Evolutionary conservation across 2,329 filamentous ascomycete genomes (phyloP), one percentile per base, ranked within the genome.

Genomic region (Penicillium sp.): DNA sequence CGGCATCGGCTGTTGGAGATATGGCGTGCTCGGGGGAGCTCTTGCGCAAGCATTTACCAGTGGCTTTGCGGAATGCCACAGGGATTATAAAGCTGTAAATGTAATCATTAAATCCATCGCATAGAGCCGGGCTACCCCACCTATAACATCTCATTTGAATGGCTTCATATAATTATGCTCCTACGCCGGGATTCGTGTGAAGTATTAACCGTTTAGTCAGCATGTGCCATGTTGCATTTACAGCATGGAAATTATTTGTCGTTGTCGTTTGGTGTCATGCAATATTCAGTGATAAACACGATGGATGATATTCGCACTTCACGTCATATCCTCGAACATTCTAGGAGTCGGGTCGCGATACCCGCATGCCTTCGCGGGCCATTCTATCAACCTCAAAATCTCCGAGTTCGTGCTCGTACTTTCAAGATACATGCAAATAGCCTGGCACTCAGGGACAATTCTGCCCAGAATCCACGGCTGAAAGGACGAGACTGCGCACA

Each of bases 361-460:
- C 8, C 71, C 70, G 61, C 70, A 71, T 18, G 58, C 56, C 23
- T 63, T 52, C 0, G 71, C 69, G 3, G 71, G 72, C 61, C 70
- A 71, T 52, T 67, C 66, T 40, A 74, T 48, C 52, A 71, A 51
- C 16, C 59, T 58, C 43, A 70, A 51, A 18, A 72, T 62, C 11
- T 62, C 59, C 18, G 65, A 62, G 5, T 58, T 26, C 55, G 71
- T 67, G 18, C 60, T 58, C 33, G 62, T 67, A 21, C 63, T 54
- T 52, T 72, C 71, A 5, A 74, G 52, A 52, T 64, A 68, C 68
- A 71, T 72, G 54, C 70, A 73, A 14, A 74, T 69, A 30, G 71
- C 72, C 6, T 63, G 61, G 55, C 70, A 72, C 59, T 74, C 71
- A 1, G 69, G 68, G 1, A 63, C 59, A 4, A 67, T 64, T 33